phyloP scores from a whole-genome alignment of 805 yeast genomes.

The Isabelozyma heimii region DNA sequence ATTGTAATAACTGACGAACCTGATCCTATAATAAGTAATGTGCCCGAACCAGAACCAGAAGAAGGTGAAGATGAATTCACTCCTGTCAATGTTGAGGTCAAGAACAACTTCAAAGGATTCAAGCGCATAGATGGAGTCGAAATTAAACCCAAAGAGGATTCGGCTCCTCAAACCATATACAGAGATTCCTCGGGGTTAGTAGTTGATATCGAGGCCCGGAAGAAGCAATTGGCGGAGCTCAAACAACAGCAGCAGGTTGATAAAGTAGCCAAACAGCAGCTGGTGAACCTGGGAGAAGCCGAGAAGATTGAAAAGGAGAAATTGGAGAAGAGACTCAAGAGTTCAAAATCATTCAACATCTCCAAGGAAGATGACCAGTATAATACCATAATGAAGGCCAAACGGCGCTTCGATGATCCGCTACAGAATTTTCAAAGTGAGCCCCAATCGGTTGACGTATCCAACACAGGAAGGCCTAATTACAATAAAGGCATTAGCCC shows the following conservation, averaged over 20 bases:
- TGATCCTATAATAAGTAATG: constrained; percentile 1
- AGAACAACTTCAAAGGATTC: constrained; percentile 27
- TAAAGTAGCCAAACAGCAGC: constrained; percentile 15
- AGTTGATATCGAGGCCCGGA: constrained; percentile 36
- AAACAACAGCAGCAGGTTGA: constrained; percentile 10
- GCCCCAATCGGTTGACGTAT: constrained; percentile 7
- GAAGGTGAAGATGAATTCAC: constrained; percentile 14
- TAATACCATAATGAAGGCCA: constrained; percentile 27
- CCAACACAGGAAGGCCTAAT: constrained; percentile 48
- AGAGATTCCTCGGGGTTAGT: constrained; percentile 63
- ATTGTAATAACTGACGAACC: constrained; percentile 3
- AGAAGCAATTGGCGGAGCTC: constrained; percentile 15
- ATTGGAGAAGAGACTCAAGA: constrained; percentile 24
- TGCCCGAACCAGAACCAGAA: constrained; percentile 4
- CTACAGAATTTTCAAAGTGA: constrained; percentile 42
- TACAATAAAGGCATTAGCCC: constrained; percentile 53
- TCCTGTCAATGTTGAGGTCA: constrained; percentile 12
- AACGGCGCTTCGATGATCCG: constrained; percentile 62
- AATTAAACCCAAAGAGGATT: neutral
- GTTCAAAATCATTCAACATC: constrained; percentile 18
- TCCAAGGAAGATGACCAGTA: constrained; percentile 36
- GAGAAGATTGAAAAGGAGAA: constrained; percentile 35
- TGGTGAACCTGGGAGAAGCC: constrained; percentile 37
- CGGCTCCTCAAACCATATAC: constrained; percentile 40
- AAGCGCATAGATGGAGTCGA: constrained; percentile 27